Evolutionary conservation across 2,329 filamentous ascomycete genomes (phyloP).

Genomic region (Aspergillus unguis): DNA sequence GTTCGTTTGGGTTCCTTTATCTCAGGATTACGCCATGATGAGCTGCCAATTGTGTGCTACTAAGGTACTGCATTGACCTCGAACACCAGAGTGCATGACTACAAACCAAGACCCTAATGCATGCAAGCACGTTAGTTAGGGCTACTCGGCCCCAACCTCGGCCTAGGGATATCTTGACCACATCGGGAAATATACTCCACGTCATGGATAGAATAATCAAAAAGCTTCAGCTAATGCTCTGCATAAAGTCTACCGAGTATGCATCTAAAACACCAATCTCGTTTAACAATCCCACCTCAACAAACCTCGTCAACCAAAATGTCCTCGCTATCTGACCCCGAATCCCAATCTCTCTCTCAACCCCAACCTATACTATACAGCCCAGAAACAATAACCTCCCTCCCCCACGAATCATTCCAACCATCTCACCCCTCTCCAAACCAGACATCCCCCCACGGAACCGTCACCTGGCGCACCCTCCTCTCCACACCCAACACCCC

Average conservation of each 20-base stretch:
- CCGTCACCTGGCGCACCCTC: constrained; percentile 1
- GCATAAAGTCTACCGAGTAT: background rate
- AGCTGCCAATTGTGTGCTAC: background rate
- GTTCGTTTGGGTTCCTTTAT: background rate
- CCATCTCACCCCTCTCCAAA: background rate
- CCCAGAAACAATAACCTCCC: background rate
- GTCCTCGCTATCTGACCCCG: background rate
- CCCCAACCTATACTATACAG: background rate
- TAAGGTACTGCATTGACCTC: too few relatives aligned
- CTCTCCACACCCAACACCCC: background rate
- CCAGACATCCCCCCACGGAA: too few relatives aligned
- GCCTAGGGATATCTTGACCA: background rate
- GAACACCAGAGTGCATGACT: too few relatives aligned
- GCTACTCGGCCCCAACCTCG: too few relatives aligned
- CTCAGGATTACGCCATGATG: background rate
- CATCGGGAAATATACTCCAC: background rate
- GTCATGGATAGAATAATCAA: background rate
- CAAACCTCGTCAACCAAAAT: background rate
- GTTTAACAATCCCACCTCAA: background rate
- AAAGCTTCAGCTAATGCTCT: background rate
- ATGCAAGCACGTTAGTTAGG: too few relatives aligned
- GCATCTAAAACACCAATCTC: background rate
- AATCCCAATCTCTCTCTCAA: background rate
- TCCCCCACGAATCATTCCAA: background rate
- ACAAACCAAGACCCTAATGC: too few relatives aligned